phyloP scores from a whole-genome alignment of 345 rosid genomes.

The Clarkia xantiana region DNA sequence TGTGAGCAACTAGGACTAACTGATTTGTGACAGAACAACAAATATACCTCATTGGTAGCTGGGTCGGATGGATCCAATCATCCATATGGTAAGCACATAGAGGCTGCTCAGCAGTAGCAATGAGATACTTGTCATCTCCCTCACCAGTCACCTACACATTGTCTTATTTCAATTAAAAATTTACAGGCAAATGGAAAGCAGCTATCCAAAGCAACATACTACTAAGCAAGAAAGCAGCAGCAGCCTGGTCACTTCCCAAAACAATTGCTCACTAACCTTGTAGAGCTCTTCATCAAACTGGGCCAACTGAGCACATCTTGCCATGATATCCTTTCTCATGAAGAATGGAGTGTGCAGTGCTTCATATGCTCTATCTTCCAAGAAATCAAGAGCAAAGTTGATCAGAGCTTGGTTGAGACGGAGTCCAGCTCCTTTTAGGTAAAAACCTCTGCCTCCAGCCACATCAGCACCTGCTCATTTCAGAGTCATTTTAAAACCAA shows the following conservation, averaged over 20 bases:
- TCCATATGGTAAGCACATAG: constrained; percentile 82
- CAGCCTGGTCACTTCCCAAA: not conserved
- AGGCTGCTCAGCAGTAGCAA: constrained; percentile 95
- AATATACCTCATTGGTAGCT: constrained; percentile 61
- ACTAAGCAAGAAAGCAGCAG: not conserved
- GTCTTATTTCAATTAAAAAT: not conserved
- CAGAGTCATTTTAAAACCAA: not conserved
- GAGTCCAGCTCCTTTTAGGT: constrained; percentile 71
- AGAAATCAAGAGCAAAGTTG: constrained; percentile 60
- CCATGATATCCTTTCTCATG: constrained; percentile 88
- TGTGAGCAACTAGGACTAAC: too few relatives aligned
- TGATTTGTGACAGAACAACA: not conserved
- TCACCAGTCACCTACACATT: constrained; percentile 72
- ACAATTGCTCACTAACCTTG: constrained; percentile 33
- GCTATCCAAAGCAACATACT: not conserved
- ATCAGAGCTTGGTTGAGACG: constrained; percentile 88
- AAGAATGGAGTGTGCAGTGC: constrained; percentile 79
- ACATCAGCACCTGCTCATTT: constrained; percentile 52
- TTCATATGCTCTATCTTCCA: constrained; percentile 54
- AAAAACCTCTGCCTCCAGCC: constrained; percentile 87
- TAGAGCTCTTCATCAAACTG: constrained; percentile 93
- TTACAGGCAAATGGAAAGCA: not conserved
- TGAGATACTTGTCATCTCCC: constrained; percentile 86
- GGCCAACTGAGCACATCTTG: constrained; percentile 80
- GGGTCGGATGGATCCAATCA: constrained; percentile 84